Evolutionary conservation across 2,329 filamentous ascomycete species (phyloP).

Genomic region (Myriosclerotinia scirpicola): DNA sequence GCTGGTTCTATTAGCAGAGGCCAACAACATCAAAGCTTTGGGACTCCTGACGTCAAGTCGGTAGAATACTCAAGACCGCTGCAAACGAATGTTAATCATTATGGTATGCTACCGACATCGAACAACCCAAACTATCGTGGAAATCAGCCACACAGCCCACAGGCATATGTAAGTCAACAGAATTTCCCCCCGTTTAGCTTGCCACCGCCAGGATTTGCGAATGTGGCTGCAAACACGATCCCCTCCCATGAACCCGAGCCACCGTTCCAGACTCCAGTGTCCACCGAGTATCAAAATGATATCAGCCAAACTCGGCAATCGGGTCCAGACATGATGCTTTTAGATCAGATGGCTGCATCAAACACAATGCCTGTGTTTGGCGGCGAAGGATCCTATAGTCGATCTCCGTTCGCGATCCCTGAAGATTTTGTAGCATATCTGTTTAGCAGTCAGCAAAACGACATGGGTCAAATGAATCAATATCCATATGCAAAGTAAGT

Average conservation of each 20-base stretch:
- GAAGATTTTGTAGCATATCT: constrained; percentile 86
- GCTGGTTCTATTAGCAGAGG: constrained; percentile 27
- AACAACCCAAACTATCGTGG: constrained; percentile 46
- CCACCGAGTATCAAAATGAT: constrained; percentile 39
- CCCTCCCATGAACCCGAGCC: constrained; percentile 36
- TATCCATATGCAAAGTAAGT: constrained; percentile 53
- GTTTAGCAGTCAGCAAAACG: constrained; percentile 67
- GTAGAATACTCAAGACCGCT: constrained; percentile 48
- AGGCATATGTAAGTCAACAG: constrained; percentile 57
- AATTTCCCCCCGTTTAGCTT: constrained; percentile 63
- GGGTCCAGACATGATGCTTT: constrained; percentile 54
- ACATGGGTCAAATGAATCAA: constrained; percentile 53
- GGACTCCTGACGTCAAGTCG: constrained; percentile 35
- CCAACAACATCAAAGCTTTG: constrained; percentile 39
- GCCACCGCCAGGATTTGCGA: constrained; percentile 58
- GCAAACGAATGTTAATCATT: constrained; percentile 51
- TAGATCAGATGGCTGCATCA: constrained; percentile 62
- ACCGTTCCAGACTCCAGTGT: constrained; percentile 37
- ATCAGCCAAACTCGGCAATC: constrained; percentile 41
- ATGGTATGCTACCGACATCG: constrained; percentile 55
- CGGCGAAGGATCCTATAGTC: constrained; percentile 70
- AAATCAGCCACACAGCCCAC: constrained; percentile 48
- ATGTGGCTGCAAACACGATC: constrained; percentile 43
- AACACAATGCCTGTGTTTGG: constrained; percentile 85
- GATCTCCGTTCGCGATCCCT: constrained; percentile 82